These are phyloP conservation scores for Coelastrella sp. DNA, from an alignment of 139 green algal species.

Conservation along the genomic window DNA sequence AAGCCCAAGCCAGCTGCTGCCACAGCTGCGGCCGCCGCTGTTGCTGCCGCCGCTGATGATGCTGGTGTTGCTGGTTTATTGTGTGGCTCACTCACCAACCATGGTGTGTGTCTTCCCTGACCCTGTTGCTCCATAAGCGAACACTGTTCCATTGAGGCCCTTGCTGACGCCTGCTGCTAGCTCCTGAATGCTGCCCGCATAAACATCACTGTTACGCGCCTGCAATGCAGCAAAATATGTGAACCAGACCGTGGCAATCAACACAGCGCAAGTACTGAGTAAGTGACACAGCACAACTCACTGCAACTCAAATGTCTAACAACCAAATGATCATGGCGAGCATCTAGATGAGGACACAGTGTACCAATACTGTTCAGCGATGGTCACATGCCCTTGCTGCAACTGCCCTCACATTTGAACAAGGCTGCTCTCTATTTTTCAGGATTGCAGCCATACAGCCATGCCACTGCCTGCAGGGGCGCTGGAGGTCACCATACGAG, in stretches of 20 bases:
- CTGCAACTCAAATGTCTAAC: no score
- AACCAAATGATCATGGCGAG: no score
- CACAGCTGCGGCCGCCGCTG: neutral
- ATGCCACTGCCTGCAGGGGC: no score
- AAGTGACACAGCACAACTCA: no score
- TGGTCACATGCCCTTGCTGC: no score
- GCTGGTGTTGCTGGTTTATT: neutral
- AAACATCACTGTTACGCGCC: constrained; percentile 78
- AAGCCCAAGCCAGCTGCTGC: neutral
- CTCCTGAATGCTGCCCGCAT: constrained; percentile 72
- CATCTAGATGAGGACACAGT: no score
- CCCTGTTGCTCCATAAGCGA: constrained; percentile 70
- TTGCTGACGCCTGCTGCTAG: constrained; percentile 75
- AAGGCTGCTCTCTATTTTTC: no score
- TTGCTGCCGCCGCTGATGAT: neutral
- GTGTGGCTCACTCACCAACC: constrained; percentile 56
- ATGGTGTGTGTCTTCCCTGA: constrained; percentile 83
- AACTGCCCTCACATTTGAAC: no score
- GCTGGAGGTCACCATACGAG: no score
- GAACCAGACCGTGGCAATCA: neutral
- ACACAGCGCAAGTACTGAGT: neutral
- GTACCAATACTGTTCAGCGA: no score
- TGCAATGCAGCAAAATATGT: constrained; percentile 26
- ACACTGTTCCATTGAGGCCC: constrained; percentile 87
- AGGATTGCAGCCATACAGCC: no score